phyloP scores from a whole-genome alignment of 2,329 filamentous ascomycete genomes.

The Colletotrichum caudatum region DNA sequence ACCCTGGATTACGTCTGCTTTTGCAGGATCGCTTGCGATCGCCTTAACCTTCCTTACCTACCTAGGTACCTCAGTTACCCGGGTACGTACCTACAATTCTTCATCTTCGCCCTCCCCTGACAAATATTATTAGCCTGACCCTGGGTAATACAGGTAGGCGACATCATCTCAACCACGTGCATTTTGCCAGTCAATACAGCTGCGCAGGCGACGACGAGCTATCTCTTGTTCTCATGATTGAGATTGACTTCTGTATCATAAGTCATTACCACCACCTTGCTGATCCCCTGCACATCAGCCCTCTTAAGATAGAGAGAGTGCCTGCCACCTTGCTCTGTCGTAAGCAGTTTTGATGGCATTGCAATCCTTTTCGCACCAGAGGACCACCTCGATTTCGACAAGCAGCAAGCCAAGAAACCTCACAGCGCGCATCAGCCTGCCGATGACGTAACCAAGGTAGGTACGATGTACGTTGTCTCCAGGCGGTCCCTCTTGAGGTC shows the following conservation, averaged over 20 bases:
- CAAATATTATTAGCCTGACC: neutral
- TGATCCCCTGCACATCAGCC: neutral
- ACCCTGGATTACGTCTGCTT: constrained; percentile 12
- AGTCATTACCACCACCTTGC: neutral
- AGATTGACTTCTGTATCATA: neutral
- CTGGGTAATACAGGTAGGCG: neutral
- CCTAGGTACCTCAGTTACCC: neutral
- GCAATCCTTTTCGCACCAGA: neutral
- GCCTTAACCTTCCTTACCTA: neutral
- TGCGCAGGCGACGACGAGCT: neutral
- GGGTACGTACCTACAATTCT: neutral
- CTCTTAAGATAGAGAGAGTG: neutral
- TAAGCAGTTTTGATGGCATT: neutral
- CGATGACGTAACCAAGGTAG: constrained; percentile 24
- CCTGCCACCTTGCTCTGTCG: neutral
- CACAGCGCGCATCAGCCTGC: neutral
- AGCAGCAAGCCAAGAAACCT: constrained; percentile 20
- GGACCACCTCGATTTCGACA: neutral
- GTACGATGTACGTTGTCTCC: neutral
- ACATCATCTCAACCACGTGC: neutral
- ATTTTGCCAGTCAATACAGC: neutral
- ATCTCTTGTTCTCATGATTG: neutral
- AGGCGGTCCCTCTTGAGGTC: too few species aligned
- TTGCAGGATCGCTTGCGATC: neutral
- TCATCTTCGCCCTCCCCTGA: neutral